These are phyloP conservation scores for Puccinia triticina DNA, from an alignment of 1,284 basidiomycete genomes.

Conservation along the genomic window DNA sequence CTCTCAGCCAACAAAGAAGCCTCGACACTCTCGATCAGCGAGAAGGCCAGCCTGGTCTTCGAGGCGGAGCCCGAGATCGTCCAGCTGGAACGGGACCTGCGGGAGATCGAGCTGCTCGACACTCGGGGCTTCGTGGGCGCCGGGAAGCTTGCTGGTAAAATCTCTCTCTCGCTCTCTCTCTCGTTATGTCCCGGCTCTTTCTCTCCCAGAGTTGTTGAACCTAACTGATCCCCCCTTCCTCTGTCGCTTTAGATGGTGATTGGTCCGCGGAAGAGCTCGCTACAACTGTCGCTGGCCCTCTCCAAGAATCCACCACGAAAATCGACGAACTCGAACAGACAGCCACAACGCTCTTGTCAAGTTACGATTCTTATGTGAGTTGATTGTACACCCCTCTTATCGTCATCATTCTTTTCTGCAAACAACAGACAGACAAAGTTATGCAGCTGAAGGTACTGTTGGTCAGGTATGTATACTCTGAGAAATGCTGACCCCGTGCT, in stretches of 20 bases:
- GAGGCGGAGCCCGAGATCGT: conserved; percentile 56
- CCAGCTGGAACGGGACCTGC: conserved; percentile 55
- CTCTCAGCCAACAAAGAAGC: conserved; percentile 24
- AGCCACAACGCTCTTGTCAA: conserved; percentile 52
- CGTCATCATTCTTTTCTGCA: not conserved
- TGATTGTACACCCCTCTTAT: not conserved
- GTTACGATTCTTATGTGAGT: conserved; percentile 57
- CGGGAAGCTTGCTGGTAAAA: conserved; percentile 55
- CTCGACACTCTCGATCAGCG: conserved; percentile 29
- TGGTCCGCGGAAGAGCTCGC: not conserved
- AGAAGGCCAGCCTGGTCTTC: conserved; percentile 56
- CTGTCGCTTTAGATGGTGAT: not conserved
- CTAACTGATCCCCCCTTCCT: not conserved
- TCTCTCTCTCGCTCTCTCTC: not conserved
- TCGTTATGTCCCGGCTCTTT: not conserved
- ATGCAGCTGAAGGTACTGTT: not conserved
- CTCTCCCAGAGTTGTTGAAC: too few relatives aligned
- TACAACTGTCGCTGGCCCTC: conserved; percentile 52
- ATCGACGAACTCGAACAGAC: conserved; percentile 38
- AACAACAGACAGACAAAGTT: not conserved
- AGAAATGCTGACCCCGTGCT: not conserved
- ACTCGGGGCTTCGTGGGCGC: conserved; percentile 55
- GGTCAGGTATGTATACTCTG: not conserved
- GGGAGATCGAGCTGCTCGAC: conserved; percentile 56
- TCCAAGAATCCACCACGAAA: conserved; percentile 36